Base-by-base conservation (phyloP, 306 rosid species). In the Cicer judaicum region DNA sequence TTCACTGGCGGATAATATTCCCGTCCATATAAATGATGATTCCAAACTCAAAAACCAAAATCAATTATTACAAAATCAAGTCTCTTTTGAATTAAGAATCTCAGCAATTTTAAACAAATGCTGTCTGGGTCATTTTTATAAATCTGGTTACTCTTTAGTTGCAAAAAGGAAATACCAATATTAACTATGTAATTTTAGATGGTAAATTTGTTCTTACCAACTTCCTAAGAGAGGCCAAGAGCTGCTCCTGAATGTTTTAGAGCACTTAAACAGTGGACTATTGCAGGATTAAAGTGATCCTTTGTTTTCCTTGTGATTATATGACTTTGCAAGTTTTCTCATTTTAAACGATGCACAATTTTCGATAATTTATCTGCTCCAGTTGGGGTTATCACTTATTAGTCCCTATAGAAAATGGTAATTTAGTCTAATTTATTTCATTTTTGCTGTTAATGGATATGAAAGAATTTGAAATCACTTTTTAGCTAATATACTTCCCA, bases 401-500 rank as follows among this genome's bases (percentile, higher is more conserved):
- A 9, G 44, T 70, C 24, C 70, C 8, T 10, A 41, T 24, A 10
- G 41, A 38, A 40, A 63, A 7, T 53, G 50, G 11, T 5, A 40
- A 48, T 61, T 42, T 64, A 5, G 44, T 76, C 47, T n/a, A 50
- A 4, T 61, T 72, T 62, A 7, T 42, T 69, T 78, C 70, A 8
- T 60, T 73, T 11, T 54, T 46, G 48, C 48, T 70, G 65, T 42
- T 68, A 38, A 52, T 74, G 61, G 24, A 67, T 54, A 63, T 50
- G 53, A 41, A 16, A 66, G 65, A 55, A 41, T 68, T 50, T 67
- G 77, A 46, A 38, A 52, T 41, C 8, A n/a, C 72, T 42, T 47
- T 10, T 53, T 80, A 56, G 66, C 70, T 73, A 50, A 75, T 71
- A 57, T 71, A 10, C 44, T 68, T 75, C 7, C 16, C 70, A 56